Conservation (phyloP, 225 moss, liverwort and hornwort genomes). For the Straminergon stramineum region DNA sequence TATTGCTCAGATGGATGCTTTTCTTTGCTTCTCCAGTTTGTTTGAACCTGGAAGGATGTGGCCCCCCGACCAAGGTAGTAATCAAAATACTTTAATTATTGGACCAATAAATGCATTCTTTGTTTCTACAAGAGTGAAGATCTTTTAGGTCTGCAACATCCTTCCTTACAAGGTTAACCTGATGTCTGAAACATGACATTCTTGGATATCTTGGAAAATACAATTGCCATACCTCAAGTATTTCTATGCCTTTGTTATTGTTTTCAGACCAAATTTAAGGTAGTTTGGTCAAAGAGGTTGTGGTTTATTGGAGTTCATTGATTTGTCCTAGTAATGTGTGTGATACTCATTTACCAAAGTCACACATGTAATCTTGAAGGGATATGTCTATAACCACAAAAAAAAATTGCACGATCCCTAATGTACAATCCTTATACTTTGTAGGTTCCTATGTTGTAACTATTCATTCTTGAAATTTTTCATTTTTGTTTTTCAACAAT, state of each 20-base stretch:
- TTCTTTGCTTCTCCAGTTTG: not conserved
- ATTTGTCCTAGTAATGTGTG: not conserved
- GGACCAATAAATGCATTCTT: not conserved
- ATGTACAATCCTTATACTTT: accelerated
- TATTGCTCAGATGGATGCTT: not conserved
- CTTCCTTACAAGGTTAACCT: not conserved
- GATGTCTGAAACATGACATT: not conserved
- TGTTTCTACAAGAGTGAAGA: not conserved
- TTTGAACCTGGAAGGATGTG: not conserved
- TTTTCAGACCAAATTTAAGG: not conserved
- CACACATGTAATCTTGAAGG: not conserved
- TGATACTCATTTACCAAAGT: not conserved
- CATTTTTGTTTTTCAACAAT: not conserved
- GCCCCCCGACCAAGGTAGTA: no score
- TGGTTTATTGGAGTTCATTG: not conserved
- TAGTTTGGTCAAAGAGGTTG: not conserved
- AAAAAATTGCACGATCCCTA: not conserved
- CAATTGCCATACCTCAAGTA: not conserved
- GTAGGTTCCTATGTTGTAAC: not conserved
- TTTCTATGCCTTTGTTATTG: not conserved
- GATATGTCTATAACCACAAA: not conserved
- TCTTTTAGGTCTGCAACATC: not conserved
- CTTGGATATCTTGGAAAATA: not conserved
- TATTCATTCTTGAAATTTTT: not conserved
- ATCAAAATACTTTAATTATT: not conserved